Percentiles rank a stretch among this genome's conserved stretches.
Evolutionary conservation across 176 grass and related monocot genomes (phyloP).

Genomic region (Tillandsia fasciculata): DNA sequence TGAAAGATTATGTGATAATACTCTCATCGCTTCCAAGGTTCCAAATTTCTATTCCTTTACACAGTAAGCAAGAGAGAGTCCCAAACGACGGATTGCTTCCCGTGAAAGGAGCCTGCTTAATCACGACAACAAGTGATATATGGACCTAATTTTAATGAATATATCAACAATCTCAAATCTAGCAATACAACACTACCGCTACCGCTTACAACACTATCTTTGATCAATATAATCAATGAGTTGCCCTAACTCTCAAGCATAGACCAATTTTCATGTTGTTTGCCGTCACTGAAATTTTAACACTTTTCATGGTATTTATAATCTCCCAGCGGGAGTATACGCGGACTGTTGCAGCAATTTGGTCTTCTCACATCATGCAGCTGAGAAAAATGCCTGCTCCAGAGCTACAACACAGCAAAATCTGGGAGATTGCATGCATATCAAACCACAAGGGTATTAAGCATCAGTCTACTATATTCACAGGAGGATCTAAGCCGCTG

Average conservation of each 20-base stretch:
- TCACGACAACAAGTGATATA: not conserved
- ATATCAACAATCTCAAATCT: not conserved
- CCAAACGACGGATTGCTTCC: no score
- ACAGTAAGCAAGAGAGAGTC: no score
- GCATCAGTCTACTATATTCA: slow-evolving; percentile 59
- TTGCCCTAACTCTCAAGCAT: not conserved
- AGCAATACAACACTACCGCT: not conserved
- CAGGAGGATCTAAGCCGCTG: slow-evolving; percentile 55
- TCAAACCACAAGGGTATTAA: not conserved
- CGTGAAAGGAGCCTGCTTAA: not conserved
- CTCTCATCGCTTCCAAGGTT: no score
- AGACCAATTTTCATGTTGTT: not conserved
- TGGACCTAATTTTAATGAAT: not conserved
- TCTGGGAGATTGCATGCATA: not conserved
- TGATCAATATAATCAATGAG: no score
- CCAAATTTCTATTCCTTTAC: no score
- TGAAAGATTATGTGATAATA: no score
- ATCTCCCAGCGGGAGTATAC: not conserved
- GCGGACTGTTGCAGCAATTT: not conserved
- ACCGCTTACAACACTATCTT: no score
- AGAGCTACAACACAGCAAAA: not conserved
- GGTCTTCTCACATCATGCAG: not conserved
- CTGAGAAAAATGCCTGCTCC: not conserved
- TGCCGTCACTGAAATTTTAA: not conserved
- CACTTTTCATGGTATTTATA: not conserved